These are phyloP conservation scores for Solanum stenotomum DNA, from an alignment of 257 asterid species.

Conservation along the genomic window DNA sequence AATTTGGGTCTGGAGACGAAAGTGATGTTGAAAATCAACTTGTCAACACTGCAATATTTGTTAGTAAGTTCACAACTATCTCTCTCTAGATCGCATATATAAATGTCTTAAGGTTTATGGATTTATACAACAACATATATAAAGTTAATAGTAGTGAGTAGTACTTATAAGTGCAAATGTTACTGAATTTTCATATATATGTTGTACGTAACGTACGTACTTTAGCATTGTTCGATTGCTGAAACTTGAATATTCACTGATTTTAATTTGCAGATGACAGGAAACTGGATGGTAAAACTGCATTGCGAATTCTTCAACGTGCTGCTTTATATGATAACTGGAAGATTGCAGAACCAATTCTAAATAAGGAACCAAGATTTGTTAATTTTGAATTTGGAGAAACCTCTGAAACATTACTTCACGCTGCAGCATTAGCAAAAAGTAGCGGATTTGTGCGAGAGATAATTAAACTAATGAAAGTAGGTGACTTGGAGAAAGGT, in stretches of 20 bases:
- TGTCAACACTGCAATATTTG: background rate
- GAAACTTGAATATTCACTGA: no score
- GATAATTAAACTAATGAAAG: background rate
- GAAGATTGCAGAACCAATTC: background rate
- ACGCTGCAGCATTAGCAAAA: conserved; percentile 4
- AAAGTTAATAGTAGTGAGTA: no score
- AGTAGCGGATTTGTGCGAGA: background rate
- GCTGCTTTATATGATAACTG: background rate
- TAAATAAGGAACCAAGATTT: background rate
- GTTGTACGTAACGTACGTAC: no score
- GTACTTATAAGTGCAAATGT: no score
- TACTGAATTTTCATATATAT: no score
- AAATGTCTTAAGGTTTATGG: background rate
- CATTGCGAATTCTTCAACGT: no score
- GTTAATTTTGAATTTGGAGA: background rate
- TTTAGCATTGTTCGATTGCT: no score
- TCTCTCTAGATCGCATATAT: accelerated
- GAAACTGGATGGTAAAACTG: background rate
- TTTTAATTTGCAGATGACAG: background rate
- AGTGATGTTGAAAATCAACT: no score
- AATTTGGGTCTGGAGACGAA: no score
- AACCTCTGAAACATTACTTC: background rate
- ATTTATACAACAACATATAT: no score
- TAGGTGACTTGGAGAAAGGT: background rate
- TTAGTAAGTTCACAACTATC: background rate